These are phyloP conservation scores for Aspergillus campestris DNA, from an alignment of 495 filamentous ascomycete species.

Conservation along the genomic window DNA sequence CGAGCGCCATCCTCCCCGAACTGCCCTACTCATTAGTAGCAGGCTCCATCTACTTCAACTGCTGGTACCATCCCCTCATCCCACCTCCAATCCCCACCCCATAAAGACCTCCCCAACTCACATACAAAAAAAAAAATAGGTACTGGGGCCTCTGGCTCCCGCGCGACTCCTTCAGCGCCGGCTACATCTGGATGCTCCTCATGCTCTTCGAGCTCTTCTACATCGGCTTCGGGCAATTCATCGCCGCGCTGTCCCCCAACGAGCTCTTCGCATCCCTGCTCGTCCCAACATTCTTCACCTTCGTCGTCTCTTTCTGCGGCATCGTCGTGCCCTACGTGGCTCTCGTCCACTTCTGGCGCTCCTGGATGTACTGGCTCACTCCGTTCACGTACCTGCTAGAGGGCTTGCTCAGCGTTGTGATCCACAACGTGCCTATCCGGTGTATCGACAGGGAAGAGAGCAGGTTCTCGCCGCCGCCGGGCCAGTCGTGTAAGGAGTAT, in stretches of 20 bases:
- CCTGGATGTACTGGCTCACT: constrained; percentile 63
- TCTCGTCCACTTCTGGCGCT: constrained; percentile 51
- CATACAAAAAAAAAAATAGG: constrained; percentile 12
- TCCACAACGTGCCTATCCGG: constrained; percentile 45
- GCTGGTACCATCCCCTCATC: constrained; percentile 36
- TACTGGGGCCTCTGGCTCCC: constrained; percentile 48
- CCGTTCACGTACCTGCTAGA: constrained; percentile 59
- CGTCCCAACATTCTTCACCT: constrained; percentile 57
- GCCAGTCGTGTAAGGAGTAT: constrained; percentile 45
- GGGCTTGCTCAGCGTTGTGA: constrained; percentile 44
- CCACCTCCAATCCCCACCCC: not conserved
- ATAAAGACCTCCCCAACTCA: not conserved
- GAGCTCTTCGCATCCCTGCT: constrained; percentile 62
- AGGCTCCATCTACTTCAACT: constrained; percentile 47
- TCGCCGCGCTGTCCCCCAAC: constrained; percentile 66
- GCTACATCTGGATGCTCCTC: constrained; percentile 49
- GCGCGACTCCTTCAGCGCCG: constrained; percentile 44
- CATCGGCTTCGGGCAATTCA: constrained; percentile 64
- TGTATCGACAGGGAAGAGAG: constrained; percentile 52
- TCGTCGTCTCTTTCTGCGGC: constrained; percentile 56
- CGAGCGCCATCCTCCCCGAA: constrained; percentile 41
- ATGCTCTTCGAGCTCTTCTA: constrained; percentile 69
- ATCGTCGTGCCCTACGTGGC: constrained; percentile 49
- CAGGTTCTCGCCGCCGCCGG: constrained; percentile 44
- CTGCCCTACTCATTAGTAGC: constrained; percentile 44